These are phyloP conservation scores for Colletotrichum lini DNA, from an alignment of 2,329 filamentous ascomycete genomes.

Conservation along the genomic window DNA sequence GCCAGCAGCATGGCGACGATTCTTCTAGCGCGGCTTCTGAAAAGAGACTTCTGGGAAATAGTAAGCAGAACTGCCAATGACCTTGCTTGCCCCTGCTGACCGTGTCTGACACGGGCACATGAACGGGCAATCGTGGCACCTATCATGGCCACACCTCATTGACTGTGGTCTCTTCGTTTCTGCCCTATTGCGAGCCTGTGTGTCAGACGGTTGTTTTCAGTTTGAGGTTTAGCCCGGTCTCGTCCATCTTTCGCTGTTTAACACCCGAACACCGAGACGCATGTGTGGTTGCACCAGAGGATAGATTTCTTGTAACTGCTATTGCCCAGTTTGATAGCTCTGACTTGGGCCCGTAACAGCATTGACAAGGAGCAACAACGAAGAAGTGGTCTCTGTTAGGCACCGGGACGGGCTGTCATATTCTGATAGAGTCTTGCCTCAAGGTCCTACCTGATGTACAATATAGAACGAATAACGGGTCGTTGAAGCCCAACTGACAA, in stretches of 20 bases:
- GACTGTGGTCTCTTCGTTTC: conserved; percentile 1
- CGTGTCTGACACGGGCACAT: conserved; percentile 35
- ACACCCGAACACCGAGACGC: background rate
- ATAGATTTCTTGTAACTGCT: background rate
- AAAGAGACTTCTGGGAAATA: conserved; percentile 18
- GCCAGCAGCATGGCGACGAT: conserved; percentile 2
- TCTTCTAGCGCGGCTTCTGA: conserved; percentile 5
- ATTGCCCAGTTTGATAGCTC: background rate
- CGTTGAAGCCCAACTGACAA: conserved; percentile 25
- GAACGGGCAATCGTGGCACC: conserved; percentile 32
- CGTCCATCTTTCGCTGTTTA: no score
- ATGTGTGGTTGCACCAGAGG: background rate
- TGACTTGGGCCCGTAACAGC: background rate
- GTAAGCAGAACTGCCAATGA: conserved; percentile 33
- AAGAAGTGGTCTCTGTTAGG: background rate
- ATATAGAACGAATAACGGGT: background rate
- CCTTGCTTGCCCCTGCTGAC: conserved; percentile 21
- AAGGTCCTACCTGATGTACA: background rate
- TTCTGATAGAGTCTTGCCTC: background rate
- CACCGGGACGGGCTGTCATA: background rate
- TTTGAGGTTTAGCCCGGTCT: background rate
- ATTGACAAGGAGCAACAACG: background rate
- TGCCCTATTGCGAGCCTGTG: background rate
- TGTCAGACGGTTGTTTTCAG: background rate
- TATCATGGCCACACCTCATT: conserved; percentile 23